Evolutionary conservation across 257 asterid species (phyloP), one percentile per base, ranked within the genome.

Genomic region (Solanum piurae): DNA sequence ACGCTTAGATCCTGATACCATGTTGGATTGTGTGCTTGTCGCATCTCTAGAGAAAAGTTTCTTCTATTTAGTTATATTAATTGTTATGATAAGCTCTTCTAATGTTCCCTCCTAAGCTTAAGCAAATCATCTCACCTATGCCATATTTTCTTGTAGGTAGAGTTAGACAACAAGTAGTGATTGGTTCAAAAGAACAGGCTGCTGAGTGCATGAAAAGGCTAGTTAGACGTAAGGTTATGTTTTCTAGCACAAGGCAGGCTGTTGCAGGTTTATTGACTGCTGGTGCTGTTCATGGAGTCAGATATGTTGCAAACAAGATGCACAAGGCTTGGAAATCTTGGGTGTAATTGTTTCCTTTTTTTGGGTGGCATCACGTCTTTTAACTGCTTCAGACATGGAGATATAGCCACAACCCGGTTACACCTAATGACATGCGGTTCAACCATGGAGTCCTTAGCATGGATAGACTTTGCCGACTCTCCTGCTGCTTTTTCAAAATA

Each of bases 181-280:
- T 92, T n/a, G 90, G 75, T 66, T 95, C 97, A 5, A 95, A 88
- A 93, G 95, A 89, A 69, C 94, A 95, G 93, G 96, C 94, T 84
- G 98, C 96, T 44, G 89, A 92, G 84, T 93, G 93, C 89, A 62
- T 93, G 89, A 91, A 85, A 76, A 97, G 89, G 91, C 91, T 94
- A 83, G 90, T 97, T 88, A 94, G 98, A 64, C 94, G 88, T 73
- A 97, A 93, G 89, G 99, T 97, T 7, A 92, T 91, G 98, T 90
- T 91, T 90, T 97, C 97, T n/a, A 97, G 99, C 88, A 93, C 94
- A 68, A 95, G 98, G 87, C 98, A 97, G 84, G 98, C 98, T 14
- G 92, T 93, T 83, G 99, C 98, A 12, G 99, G 99, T 84, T 90
- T 97, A 71, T 49, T 97, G 89, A 96, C 96, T n/a, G 94, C 75